A percentile compares a stretch with the other conserved stretches of the same genome.
phyloP scores from a whole-genome alignment of 352 stramenopile genomes.

The Globisporangium alternatum region DNA sequence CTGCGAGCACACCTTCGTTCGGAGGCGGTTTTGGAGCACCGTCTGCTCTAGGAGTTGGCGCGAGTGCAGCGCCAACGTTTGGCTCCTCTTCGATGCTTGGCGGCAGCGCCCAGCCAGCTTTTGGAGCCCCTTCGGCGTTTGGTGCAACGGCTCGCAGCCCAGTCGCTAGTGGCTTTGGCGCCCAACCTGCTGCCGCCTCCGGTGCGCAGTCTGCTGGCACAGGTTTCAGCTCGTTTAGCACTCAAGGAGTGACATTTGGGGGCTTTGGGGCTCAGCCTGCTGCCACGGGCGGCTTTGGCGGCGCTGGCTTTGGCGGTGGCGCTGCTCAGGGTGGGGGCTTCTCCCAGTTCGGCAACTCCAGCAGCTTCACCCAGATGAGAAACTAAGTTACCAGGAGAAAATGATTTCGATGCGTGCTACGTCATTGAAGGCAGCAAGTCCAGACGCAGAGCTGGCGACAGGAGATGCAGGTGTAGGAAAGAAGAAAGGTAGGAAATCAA shows the following conservation, averaged over 20 bases:
- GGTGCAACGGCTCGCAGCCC: slow-evolving; percentile 7
- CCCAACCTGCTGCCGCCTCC: slow-evolving; percentile 12
- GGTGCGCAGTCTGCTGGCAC: slow-evolving; percentile 19
- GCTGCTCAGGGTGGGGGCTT: slow-evolving; percentile 20
- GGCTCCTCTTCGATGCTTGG: slow-evolving; percentile 42
- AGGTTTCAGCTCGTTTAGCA: slow-evolving; percentile 44
- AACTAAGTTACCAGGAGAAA: background rate
- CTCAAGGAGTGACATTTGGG: slow-evolving; percentile 36
- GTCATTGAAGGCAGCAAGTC: background rate
- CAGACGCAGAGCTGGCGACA: background rate
- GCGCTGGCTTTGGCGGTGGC: slow-evolving; percentile 17
- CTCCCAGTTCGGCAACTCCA: slow-evolving; percentile 40
- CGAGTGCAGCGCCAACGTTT: slow-evolving; percentile 37
- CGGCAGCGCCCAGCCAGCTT: slow-evolving; percentile 23
- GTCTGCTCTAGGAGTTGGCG: slow-evolving; percentile 36
- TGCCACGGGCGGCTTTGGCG: slow-evolving; percentile 21
- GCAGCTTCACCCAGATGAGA: slow-evolving; percentile 45
- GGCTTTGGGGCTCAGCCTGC: slow-evolving; percentile 28
- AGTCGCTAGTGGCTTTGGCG: slow-evolving; percentile 6
- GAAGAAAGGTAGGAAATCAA: background rate
- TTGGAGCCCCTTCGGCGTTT: slow-evolving; percentile 27
- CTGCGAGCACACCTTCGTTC: slow-evolving; percentile 31
- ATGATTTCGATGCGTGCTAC: no score
- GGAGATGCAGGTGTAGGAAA: background rate
- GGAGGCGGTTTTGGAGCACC: slow-evolving; percentile 48